Evolutionary conservation across 2,329 filamentous ascomycete species (phyloP).

Genomic region (Pseudogymnoascus sp.): DNA sequence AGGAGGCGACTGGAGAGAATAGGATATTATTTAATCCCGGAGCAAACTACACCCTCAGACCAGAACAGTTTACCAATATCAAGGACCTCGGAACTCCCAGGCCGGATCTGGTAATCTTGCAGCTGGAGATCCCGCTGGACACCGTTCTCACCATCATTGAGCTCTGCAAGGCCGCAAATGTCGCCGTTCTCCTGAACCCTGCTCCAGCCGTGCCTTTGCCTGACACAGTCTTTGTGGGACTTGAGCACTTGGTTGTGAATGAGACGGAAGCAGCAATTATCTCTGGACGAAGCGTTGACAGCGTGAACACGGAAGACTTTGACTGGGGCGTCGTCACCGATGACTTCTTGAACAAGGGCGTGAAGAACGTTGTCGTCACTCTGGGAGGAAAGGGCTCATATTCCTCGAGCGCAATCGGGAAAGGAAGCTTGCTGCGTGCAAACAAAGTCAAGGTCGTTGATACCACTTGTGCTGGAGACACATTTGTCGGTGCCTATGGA

Average conservation of each 20-base stretch:
- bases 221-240: slow-evolving; percentile 53
- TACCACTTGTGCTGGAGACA: slow-evolving; percentile 90
- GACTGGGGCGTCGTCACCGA: slow-evolving; percentile 38
- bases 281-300: slow-evolving; percentile 40
- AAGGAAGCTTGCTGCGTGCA: slow-evolving; percentile 50
- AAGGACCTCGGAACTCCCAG: slow-evolving; percentile 31
- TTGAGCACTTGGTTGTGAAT: slow-evolving; percentile 80
- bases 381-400: slow-evolving; percentile 75
- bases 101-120: slow-evolving; percentile 64
- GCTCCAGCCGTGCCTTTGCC: slow-evolving; percentile 69
- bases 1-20: slow-evolving; percentile 66
- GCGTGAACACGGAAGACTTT: slow-evolving; percentile 40
- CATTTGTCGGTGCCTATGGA: slow-evolving; percentile 84
- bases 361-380: slow-evolving; percentile 74
- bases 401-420: slow-evolving; percentile 45
- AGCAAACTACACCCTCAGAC: slow-evolving; percentile 52
- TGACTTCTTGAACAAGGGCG: slow-evolving; percentile 62
- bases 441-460: slow-evolving; percentile 74
- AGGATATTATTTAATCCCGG: slow-evolving; percentile 67
- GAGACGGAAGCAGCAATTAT: slow-evolving; percentile 81
- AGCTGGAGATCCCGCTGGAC: slow-evolving; percentile 66
- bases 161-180: slow-evolving; percentile 39
- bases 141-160: slow-evolving; percentile 57
- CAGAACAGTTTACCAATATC: slow-evolving; percentile 32
- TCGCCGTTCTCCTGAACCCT: slow-evolving; percentile 75